phyloP scores from a whole-genome alignment of 345 rosid species.

The Iberis pinnata region DNA sequence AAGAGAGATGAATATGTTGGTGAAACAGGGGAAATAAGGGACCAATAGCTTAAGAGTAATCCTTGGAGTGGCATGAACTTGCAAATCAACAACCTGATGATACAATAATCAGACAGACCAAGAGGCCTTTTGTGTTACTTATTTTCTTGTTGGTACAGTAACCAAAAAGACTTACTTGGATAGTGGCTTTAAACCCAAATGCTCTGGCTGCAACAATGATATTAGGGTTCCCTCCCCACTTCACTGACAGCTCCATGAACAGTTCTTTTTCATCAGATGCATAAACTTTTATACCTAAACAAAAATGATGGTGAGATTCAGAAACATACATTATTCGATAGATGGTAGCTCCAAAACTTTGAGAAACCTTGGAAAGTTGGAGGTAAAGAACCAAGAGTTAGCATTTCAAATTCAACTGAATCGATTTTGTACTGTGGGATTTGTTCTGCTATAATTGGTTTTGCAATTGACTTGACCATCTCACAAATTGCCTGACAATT shows the following conservation, averaged over 20 bases:
- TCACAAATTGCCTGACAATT: conserved; percentile 71
- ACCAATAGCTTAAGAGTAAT: conserved; percentile 90
- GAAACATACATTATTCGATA: neutral
- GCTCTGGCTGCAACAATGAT: conserved; percentile 68
- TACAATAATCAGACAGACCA: neutral
- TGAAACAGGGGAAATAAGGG: conserved; percentile 88
- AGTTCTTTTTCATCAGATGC: conserved; percentile 88
- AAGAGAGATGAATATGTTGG: conserved; percentile 78
- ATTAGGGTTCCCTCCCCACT: conserved; percentile 96
- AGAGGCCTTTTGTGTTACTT: too few relatives aligned
- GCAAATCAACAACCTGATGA: conserved; percentile 82
- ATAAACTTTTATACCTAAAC: conserved; percentile 84
- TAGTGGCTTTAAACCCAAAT: conserved; percentile 78
- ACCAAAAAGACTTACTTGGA: conserved; percentile 49
- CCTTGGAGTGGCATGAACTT: conserved; percentile 83
- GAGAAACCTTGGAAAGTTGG: conserved; percentile 85
- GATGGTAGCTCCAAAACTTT: too few relatives aligned
- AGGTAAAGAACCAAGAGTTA: conserved; percentile 79
- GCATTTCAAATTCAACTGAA: conserved; percentile 77
- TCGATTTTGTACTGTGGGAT: conserved; percentile 82
- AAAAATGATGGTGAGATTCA: neutral
- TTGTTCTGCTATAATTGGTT: conserved; percentile 88
- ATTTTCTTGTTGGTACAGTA: neutral
- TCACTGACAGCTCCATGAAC: conserved; percentile 76
- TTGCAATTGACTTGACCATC: conserved; percentile 53